Evolutionary conservation across 1,139 yeast species (phyloP).

Genomic region (Kurtzmaniella natalensis): DNA sequence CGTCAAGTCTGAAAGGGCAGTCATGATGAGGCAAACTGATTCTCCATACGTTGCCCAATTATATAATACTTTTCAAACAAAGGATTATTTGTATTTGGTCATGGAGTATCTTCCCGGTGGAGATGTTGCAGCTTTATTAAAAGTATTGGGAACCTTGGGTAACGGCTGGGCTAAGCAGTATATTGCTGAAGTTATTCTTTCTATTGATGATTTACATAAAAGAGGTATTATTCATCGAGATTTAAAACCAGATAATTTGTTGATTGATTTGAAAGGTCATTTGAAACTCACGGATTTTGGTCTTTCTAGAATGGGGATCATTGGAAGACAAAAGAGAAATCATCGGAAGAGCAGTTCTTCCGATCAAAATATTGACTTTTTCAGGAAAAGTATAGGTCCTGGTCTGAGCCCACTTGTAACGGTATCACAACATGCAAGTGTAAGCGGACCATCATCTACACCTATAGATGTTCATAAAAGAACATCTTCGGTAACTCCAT

Average conservation of each 20-base stretch:
- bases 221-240: slow-evolving; percentile 94
- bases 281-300: slow-evolving; percentile 94
- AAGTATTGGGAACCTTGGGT: slow-evolving; percentile 75
- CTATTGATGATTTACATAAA: slow-evolving; percentile 83
- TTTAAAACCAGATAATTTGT: slow-evolving; percentile 86
- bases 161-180: slow-evolving; percentile 86
- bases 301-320: slow-evolving; percentile 81
- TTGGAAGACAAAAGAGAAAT: slow-evolving; percentile 63
- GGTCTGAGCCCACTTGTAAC: slow-evolving; percentile 18
- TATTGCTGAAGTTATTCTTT: slow-evolving; percentile 85
- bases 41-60: slow-evolving; percentile 92
- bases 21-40: slow-evolving; percentile 94
- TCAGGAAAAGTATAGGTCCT: slow-evolving; percentile 28
- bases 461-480: slow-evolving; percentile 34
- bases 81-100: slow-evolving; percentile 81
- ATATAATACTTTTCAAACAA: slow-evolving; percentile 84
- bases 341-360: slow-evolving; percentile 44
- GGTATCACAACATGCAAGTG: slow-evolving; percentile 12
- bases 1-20: slow-evolving; percentile 92
- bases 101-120: slow-evolving; percentile 98
- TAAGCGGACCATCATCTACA: slow-evolving; percentile 17
- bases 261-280: slow-evolving; percentile 86
- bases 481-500: slow-evolving; percentile 42
- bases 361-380: slow-evolving; percentile 42
- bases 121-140: slow-evolving; percentile 84